Evolutionary conservation across 116 monocot genomes (phyloP).

Genomic region (Iris pallida): DNA sequence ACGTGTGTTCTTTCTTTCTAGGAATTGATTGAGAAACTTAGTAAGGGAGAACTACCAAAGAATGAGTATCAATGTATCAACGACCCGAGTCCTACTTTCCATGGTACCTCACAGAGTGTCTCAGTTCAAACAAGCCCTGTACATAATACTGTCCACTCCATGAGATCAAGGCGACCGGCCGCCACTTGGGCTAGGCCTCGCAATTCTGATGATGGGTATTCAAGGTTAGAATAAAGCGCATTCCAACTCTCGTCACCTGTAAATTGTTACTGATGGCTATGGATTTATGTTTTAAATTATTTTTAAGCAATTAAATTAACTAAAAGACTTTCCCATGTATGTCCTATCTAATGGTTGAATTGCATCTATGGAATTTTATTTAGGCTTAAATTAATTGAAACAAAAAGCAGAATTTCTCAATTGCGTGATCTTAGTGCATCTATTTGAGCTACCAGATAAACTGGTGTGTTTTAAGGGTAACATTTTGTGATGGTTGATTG

Average conservation of each 20-base stretch:
- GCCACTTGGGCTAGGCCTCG: slow-evolving; percentile 64
- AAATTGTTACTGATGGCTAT: background rate
- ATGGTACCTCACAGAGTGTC: slow-evolving; percentile 27
- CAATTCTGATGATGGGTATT: slow-evolving; percentile 57
- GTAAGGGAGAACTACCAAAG: slow-evolving; percentile 44
- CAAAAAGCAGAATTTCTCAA: background rate
- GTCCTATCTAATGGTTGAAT: too few relatives aligned
- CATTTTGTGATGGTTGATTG: background rate
- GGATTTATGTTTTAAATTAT: too few relatives aligned
- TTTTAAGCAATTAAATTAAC: too few relatives aligned
- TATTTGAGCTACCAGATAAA: background rate
- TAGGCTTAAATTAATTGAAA: too few relatives aligned
- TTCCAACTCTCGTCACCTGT: background rate
- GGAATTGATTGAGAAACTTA: slow-evolving; percentile 67
- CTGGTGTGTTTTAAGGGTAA: background rate
- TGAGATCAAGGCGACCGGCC: slow-evolving; percentile 49
- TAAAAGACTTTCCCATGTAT: too few relatives aligned
- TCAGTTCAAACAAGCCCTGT: slow-evolving; percentile 9
- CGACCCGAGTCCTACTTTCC: slow-evolving; percentile 30
- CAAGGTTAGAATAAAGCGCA: slow-evolving; percentile 32
- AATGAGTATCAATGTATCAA: slow-evolving; percentile 71
- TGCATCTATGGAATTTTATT: too few relatives aligned
- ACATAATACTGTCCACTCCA: slow-evolving; percentile 30
- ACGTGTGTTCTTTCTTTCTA: slow-evolving; percentile 11
- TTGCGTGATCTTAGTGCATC: background rate